Base-by-base conservation (phyloP, 2,329 filamentous ascomycete genomes). In the Neonectria magnoliae region DNA sequence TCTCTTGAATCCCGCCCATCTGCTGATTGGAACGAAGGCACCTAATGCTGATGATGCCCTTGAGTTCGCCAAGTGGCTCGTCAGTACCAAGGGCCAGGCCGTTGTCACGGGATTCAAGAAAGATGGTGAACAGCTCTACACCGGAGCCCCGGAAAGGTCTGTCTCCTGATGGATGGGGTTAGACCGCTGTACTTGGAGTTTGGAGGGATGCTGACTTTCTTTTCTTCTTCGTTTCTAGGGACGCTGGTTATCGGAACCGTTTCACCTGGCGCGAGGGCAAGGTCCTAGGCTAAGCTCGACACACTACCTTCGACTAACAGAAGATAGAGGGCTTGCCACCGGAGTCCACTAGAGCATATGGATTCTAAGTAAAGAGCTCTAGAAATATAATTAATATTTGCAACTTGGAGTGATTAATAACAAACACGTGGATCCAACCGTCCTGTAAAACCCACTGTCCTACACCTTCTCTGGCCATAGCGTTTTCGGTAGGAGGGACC, bases 1-100 rank as follows among this genome's bases (percentile, higher is more conserved):
- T 2, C 69, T 84, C 2, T 68, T 84, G 5, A 81, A 82, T 60
- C 81, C 83, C 1, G 82, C 81, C 2, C 79, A 81, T 69, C 70
- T 82, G 10, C 44, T 70, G 3, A 10, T 71, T 2, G 41, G 68
- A 4, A 38, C 38, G 6, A 60, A 68, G 3, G 66, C 63, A 5
- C 52, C 63, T 13, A 68, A 69, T 48, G 16, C 42, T 1, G 29
- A 70, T 14, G 68, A 71, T 25, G 65, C 65, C 1, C 11, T n/a
- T 0, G 41, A 14, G 5, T 71, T 71, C 55, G 60, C 66, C 11
- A 61, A 71, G 13, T 71, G 68, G 68, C 44, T 71, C 1, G 68
- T 70, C 1, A 61, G 68, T 3, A 60, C 63, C 7, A 64, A 67
- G 25, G 68, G 68, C 1, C 68, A 70, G 45, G 38, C 51, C 10